These are phyloP conservation scores for Tylopilus felleus DNA, from an alignment of 768 basidiomycete species.

Conservation along the genomic window DNA sequence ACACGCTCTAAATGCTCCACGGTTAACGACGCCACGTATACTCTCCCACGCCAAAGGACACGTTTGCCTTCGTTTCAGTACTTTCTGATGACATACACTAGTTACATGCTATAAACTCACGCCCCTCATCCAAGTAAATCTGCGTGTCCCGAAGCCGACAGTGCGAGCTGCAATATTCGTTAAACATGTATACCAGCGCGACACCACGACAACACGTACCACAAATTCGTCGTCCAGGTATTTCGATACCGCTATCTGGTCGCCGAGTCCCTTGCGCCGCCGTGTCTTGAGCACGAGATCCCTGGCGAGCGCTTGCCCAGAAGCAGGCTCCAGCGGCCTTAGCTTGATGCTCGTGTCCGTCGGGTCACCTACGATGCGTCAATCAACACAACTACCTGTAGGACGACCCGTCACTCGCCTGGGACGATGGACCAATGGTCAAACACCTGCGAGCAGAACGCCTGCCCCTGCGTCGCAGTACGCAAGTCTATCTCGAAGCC, in stretches of 20 bases:
- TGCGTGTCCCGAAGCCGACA: slow-evolving; percentile 95
- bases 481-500: slow-evolving; percentile 98
- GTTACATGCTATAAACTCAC: slow-evolving; percentile 9
- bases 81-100: slow-evolving; percentile 7
- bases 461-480: slow-evolving; percentile 97
- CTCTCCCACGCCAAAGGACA: slow-evolving; percentile 37
- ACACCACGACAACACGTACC: slow-evolving; percentile 43
- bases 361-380: slow-evolving; percentile 70
- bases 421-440: slow-evolving; percentile 99
- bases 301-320: slow-evolving; percentile 90
- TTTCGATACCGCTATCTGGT: slow-evolving; percentile 96
- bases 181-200: slow-evolving; percentile 7
- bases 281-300: slow-evolving; percentile 97
- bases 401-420: slow-evolving; percentile 46
- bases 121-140: slow-evolving; percentile 71
- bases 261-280: slow-evolving; percentile 92
- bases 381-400: not conserved
- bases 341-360: slow-evolving; percentile 97
- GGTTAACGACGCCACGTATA: slow-evolving; percentile 44
- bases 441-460: slow-evolving; percentile 97
- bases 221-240: slow-evolving; percentile 97
- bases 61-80: not conserved
- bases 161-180: slow-evolving; percentile 60
- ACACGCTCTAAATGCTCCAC: slow-evolving; percentile 34
- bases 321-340: slow-evolving; percentile 93